Conservation (phyloP, 1,284 basidiomycete species). For the Bjerkandera adusta region DNA sequence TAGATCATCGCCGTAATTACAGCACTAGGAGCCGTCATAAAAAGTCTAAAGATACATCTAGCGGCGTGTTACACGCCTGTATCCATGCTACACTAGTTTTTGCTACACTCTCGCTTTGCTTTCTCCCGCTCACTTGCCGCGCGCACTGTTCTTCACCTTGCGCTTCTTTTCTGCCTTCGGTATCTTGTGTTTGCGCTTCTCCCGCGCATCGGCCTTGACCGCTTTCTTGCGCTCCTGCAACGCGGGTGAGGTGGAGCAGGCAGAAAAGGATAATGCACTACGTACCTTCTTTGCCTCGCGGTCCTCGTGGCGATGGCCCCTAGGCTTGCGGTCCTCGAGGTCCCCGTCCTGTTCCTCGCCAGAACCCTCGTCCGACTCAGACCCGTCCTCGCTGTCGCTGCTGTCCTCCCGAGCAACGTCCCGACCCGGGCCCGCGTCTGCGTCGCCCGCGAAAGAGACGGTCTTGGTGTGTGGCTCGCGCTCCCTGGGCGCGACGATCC, state of each 20-base stretch:
- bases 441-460: too few species aligned
- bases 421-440: too few species aligned
- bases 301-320: conserved; percentile 91
- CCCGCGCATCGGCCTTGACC: conserved; percentile 82
- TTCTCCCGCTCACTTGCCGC: too few species aligned
- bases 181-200: conserved; percentile 90
- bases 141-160: conserved; percentile 62
- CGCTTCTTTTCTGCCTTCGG: conserved; percentile 92
- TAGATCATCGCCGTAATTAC: background rate
- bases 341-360: conserved; percentile 35
- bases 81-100: too few species aligned
- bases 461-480: too few species aligned
- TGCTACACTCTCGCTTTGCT: too few species aligned
- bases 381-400: conserved; percentile 10
- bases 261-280: conserved; percentile 3
- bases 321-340: conserved; percentile 54
- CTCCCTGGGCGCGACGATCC: conserved; percentile 47
- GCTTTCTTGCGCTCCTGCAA: conserved; percentile 85
- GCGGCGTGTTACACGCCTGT: too few species aligned
- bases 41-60: too few species aligned
- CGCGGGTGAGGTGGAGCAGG: conserved; percentile 9
- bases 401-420: background rate
- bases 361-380: conserved; percentile 21
- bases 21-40: too few species aligned
- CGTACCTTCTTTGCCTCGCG: conserved; percentile 86